Conservation (phyloP, 2,329 filamentous ascomycete genomes). For the Fusarium acutatum region DNA sequence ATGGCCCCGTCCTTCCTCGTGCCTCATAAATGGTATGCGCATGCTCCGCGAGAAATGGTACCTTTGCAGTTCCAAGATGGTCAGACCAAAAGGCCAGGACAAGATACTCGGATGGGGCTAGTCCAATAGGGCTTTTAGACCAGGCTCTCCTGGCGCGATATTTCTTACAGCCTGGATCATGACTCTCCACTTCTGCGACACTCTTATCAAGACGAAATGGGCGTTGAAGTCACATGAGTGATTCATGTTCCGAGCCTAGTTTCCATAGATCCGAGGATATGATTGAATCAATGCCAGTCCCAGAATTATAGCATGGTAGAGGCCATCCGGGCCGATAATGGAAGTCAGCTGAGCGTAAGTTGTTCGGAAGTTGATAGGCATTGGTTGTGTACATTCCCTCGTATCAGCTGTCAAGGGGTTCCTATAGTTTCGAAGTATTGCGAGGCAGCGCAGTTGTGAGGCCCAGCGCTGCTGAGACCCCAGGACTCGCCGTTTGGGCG, state of each 20-base stretch:
- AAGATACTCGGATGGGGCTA: not conserved
- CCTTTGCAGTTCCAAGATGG: not conserved
- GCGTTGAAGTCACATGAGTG: not conserved
- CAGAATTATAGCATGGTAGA: not conserved
- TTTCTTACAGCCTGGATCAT: not conserved
- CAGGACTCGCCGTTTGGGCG: not conserved
- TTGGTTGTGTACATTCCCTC: not conserved
- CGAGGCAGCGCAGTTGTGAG: not conserved
- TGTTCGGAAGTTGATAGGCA: not conserved
- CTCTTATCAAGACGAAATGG: not conserved
- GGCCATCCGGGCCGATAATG: not conserved
- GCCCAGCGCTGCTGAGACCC: too few species aligned
- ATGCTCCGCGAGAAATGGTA: not conserved
- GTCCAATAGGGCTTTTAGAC: not conserved
- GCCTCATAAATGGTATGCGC: not conserved
- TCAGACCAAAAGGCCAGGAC: not conserved
- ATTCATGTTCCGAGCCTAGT: not conserved
- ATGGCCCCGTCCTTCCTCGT: accelerated
- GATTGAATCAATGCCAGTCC: not conserved
- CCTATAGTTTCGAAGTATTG: too few species aligned
- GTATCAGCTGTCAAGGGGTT: too few species aligned
- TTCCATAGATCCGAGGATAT: not conserved
- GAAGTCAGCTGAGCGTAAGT: not conserved
- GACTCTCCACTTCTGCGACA: not conserved
- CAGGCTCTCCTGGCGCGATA: not conserved